These are phyloP conservation scores for Salicornia ramosissima DNA, from an alignment of 148 eudicot species.

Conservation along the genomic window DNA sequence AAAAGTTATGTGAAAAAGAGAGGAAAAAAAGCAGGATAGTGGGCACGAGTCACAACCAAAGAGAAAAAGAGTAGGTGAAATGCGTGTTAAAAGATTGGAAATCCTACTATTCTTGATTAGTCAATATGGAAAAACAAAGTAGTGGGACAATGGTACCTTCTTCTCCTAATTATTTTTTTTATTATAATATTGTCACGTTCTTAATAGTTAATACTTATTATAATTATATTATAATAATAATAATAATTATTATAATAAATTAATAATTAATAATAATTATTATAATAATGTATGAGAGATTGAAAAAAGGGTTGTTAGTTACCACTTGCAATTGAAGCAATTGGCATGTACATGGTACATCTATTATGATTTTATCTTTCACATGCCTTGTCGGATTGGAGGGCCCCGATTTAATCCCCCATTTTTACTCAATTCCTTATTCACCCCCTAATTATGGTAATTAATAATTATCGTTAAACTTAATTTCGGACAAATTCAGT, in stretches of 20 bases:
- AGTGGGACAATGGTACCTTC: too few relatives aligned
- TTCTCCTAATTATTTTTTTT: too few relatives aligned
- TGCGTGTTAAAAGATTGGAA: neutral
- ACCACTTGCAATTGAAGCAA: neutral
- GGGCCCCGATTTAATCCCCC: neutral
- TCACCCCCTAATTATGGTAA: too few relatives aligned
- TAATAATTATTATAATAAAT: neutral
- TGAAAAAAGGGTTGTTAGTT: conserved; percentile 4
- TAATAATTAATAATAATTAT: neutral
- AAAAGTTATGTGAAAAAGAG: neutral
- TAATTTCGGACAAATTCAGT: too few relatives aligned
- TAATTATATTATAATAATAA: neutral
- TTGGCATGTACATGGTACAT: neutral
- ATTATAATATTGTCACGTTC: conserved; percentile 8
- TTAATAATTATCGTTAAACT: too few relatives aligned
- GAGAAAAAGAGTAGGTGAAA: neutral
- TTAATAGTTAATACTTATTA: neutral
- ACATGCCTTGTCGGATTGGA: conserved; percentile 8
- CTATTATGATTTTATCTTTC: neutral
- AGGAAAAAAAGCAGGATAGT: neutral
- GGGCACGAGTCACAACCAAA: neutral
- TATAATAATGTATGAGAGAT: neutral
- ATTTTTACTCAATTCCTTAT: neutral
- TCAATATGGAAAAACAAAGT: neutral
- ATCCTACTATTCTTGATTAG: neutral